These are phyloP conservation scores for Wickerhamomyces ciferrii DNA, from an alignment of 805 yeast species.

Conservation along the genomic window DNA sequence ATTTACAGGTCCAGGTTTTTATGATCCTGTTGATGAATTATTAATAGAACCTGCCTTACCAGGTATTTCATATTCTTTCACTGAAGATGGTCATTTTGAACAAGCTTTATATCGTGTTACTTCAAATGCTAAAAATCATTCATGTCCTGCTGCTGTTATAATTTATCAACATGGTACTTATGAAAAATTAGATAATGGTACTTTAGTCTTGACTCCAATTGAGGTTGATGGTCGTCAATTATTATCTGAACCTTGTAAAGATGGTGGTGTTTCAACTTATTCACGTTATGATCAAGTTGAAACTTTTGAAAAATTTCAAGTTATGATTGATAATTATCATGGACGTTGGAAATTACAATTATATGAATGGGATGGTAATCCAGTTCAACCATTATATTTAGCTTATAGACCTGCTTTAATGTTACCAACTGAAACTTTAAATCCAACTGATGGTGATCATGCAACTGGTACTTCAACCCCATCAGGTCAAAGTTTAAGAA, in stretches of 20 bases:
- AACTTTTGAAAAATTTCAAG: conserved; percentile 49
- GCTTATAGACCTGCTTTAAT: conserved; percentile 93
- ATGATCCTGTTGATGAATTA: conserved; percentile 93
- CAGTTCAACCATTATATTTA: conserved; percentile 81
- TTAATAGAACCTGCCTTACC: conserved; percentile 94
- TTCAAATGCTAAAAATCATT: conserved; percentile 66
- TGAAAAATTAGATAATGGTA: conserved; percentile 55
- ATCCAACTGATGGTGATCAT: conserved; percentile 54
- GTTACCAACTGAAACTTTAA: conserved; percentile 90
- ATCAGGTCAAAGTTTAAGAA: conserved; percentile 27
- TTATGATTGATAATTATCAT: conserved; percentile 69
- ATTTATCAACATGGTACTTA: conserved; percentile 90
- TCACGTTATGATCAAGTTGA: conserved; percentile 68
- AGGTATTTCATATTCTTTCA: conserved; percentile 89
- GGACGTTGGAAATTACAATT: conserved; percentile 77
- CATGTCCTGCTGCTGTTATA: conserved; percentile 78
- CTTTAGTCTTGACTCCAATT: conserved; percentile 66
- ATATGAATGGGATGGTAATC: conserved; percentile 73
- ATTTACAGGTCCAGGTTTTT: conserved; percentile 94
- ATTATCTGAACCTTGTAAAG: conserved; percentile 81
- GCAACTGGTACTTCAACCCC: conserved; percentile 28
- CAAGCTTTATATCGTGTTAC: conserved; percentile 81
- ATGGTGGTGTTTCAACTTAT: conserved; percentile 54
- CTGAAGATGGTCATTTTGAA: conserved; percentile 87
- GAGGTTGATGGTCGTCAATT: conserved; percentile 91